Percentiles rank a stretch among this genome's conserved stretches.
Evolutionary conservation across 2,329 filamentous ascomycete genomes (phyloP).

Genomic region (Zasmidium cellare): DNA sequence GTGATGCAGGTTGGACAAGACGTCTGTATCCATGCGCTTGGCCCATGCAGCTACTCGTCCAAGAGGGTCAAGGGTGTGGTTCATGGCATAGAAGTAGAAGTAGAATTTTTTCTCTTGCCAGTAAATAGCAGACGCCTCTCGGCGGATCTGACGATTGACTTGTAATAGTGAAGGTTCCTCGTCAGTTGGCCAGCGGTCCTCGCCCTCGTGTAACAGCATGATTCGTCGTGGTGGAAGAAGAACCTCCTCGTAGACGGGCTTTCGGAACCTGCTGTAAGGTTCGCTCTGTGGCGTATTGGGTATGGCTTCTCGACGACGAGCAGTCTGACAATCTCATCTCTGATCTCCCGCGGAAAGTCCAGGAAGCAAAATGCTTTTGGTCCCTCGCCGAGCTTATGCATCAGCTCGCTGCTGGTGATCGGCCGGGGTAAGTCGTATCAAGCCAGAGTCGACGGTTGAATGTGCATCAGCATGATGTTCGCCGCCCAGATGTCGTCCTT

Average conservation of each 20-base stretch:
- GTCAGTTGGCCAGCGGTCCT: not conserved
- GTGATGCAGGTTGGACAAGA: not conserved
- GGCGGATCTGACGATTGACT: not conserved
- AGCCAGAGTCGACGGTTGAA: not conserved
- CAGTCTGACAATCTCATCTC: not conserved
- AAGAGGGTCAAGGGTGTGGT: not conserved
- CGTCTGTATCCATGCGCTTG: not conserved
- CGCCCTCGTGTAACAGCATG: not conserved
- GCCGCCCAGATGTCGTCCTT: constrained; percentile 1
- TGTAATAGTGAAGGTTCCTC: not conserved
- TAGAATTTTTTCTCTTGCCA: not conserved
- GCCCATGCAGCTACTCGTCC: not conserved
- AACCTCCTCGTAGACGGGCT: no score
- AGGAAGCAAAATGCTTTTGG: constrained; percentile 8
- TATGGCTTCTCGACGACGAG: not conserved
- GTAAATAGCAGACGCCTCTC: not conserved
- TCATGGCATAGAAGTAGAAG: not conserved
- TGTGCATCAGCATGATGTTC: constrained; percentile 1
- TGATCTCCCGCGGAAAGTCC: constrained; percentile 6
- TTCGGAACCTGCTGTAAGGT: no score
- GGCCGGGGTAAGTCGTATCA: not conserved
- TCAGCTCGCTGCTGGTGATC: not conserved
- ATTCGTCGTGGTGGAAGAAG: not conserved
- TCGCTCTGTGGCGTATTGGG: no score
- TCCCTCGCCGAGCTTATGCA: not conserved